Evolutionary conservation across 1,284 basidiomycete genomes (phyloP), one percentile per base, ranked within the genome.

Genomic region (Malassezia sympodialis): DNA sequence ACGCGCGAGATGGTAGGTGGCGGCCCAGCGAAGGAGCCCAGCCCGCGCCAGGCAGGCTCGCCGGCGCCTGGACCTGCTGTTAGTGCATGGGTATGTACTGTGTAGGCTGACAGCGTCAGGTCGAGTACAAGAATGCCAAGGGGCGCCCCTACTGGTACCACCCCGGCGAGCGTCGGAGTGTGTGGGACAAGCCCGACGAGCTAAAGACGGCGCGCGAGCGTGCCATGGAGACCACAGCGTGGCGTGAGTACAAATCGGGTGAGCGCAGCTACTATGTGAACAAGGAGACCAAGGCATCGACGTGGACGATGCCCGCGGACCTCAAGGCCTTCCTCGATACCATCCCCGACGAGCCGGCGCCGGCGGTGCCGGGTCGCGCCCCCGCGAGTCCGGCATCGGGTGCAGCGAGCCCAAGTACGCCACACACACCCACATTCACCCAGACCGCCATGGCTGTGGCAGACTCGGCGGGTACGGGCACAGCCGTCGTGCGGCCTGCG

Each of bases 131-230:
- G 21, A 71, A 65, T 26, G 61, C 64, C 2, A 56, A 70, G 47
- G 72, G 72, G 0, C 62, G 72, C 3, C 51, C 57, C 1, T 74
- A 72, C 57, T 74, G 72, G 72, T 73, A 70, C 51, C 62, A 74
- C 46, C 56, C 62, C 11, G 30, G 51, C 15, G 69, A 74, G 45
- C 62, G 64, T 24, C 58, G 62, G 21, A 67, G 64, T 30, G 70
- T 74, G 8, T 74, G 72, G 72, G 68, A 73, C 35, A 74, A 73
- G 61, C 72, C 72, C 6, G 58, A 54, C 10, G 72, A 74, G 58
- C 67, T 74, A 34, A 71, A 69, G 48, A 65, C 67, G 14, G 58
- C 65, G 14, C 62, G 67, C n/a, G 72, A 74, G 37, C 58, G 65
- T 11, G 68, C 67, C 3, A 58, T 74, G 27, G 67, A 69, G 40